Evolutionary conservation across 2,329 filamentous ascomycete genomes (phyloP), one percentile per base, ranked within the genome.

Genomic region (Talaromyces sp.): DNA sequence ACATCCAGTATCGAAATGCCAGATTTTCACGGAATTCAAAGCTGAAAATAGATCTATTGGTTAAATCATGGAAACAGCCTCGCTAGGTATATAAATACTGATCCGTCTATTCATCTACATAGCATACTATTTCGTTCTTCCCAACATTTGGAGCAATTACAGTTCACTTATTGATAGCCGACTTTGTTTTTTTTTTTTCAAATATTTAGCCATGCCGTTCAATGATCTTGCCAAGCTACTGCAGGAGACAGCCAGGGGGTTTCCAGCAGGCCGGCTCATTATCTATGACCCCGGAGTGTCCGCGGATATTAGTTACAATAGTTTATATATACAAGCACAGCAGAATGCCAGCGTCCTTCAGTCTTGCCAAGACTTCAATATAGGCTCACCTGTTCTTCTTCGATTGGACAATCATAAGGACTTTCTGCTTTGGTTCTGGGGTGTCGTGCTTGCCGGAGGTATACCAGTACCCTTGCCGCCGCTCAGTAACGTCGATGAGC

Each of bases 361-460:
- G 9, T 43, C 38, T 17, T 11, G 0, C 19, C 26, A 41, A 21
- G 49, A 24, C 41, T 58, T 58, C 11, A 21, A 26, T 2, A 5
- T 21, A 24, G 56, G 31, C 2, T 53, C 26, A 8, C 31, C 29
- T 3, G 14, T 51, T 4, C 32, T 58, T n/a, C 32, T 63, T n/a
- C 70, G 75, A 59, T 70, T 75, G 46, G 65, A 75, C 43, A 66
- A 68, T 26, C 70, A 76, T 32, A 17, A 64, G 17, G 69, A 76
- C 19, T 69, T 64, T 46, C 66, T 77, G 8, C 56, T 69, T 3
- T 77, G 73, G 74, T 73, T 77, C 52, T 78, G 75, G 75, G 61
- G 71, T 6, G 65, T 70, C 7, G 58, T 74, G 1, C 60, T 66
- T 26, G 74, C 73, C 3, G 70, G 72, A 11, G 64, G 63, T 19